A percentile compares a stretch with the other conserved stretches of the same genome.
Conservation (phyloP, 805 yeast species). For the Clavispora asparagi region DNA sequence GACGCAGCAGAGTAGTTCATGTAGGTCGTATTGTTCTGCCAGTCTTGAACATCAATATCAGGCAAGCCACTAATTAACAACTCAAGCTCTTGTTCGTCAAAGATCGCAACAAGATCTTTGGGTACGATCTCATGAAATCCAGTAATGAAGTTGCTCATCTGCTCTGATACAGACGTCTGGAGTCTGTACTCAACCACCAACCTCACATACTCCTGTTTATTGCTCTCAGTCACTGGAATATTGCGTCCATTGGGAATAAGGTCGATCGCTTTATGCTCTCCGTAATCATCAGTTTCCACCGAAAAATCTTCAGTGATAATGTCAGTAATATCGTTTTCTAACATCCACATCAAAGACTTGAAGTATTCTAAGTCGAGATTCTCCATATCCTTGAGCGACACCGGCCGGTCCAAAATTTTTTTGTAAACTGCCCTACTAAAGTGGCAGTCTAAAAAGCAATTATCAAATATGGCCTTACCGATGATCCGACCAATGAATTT, state of each 20-base stretch:
- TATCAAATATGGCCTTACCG: slow-evolving; percentile 90
- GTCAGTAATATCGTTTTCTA: slow-evolving; percentile 94
- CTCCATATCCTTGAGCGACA: slow-evolving; percentile 89
- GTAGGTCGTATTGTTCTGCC: slow-evolving; percentile 83
- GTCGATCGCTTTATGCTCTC: slow-evolving; percentile 81
- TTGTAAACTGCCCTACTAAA: slow-evolving; percentile 94
- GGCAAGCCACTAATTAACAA: slow-evolving; percentile 91
- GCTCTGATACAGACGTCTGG: slow-evolving; percentile 78
- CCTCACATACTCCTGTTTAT: slow-evolving; percentile 84
- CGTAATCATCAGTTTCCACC: slow-evolving; percentile 89
- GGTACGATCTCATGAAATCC: slow-evolving; percentile 93
- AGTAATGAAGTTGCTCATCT: slow-evolving; percentile 73
- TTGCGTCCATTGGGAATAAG: slow-evolving; percentile 77
- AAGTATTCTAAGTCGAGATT: slow-evolving; percentile 87
- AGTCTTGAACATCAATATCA: slow-evolving; percentile 91
- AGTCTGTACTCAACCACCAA: slow-evolving; percentile 83
- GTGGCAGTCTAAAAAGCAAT: slow-evolving; percentile 84
- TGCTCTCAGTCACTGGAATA: slow-evolving; percentile 82
- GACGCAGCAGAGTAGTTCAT: slow-evolving; percentile 78
- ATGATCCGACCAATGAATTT: slow-evolving; percentile 90
- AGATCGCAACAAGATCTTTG: slow-evolving; percentile 73
- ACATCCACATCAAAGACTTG: slow-evolving; percentile 91
- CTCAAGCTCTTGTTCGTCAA: slow-evolving; percentile 94
- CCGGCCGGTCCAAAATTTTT: slow-evolving; percentile 70
- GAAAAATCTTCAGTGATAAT: slow-evolving; percentile 92